Conservation (phyloP, 106 monocot species). For the Agapanthus africanus region DNA sequence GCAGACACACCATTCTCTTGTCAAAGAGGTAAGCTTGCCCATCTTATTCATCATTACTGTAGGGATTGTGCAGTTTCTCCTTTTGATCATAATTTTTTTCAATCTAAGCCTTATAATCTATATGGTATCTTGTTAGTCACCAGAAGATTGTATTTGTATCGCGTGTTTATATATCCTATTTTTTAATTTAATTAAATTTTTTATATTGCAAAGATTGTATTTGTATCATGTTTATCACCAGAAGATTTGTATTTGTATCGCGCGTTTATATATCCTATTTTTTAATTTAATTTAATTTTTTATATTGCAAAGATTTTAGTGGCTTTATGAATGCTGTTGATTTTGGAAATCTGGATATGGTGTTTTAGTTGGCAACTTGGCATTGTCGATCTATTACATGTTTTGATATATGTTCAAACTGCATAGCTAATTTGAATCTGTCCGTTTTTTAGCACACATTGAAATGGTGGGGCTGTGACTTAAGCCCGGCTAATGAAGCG, state of each 20-base stretch:
- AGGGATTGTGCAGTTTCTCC: neutral
- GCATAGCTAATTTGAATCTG: neutral
- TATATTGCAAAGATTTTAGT: too few relatives aligned
- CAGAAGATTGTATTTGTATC: neutral
- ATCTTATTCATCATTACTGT: neutral
- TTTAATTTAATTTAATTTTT: too few relatives aligned
- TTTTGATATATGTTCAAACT: too few relatives aligned
- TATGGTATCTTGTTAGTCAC: constrained; percentile 4
- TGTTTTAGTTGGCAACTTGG: neutral
- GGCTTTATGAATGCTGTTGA: neutral
- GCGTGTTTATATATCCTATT: too few relatives aligned
- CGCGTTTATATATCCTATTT: too few relatives aligned
- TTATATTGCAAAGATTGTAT: too few relatives aligned
- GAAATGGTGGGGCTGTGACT: too few relatives aligned
- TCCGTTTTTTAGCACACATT: neutral
- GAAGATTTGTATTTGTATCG: too few relatives aligned
- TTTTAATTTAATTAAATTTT: too few relatives aligned
- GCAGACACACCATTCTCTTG: constrained; percentile 31
- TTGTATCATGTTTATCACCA: neutral
- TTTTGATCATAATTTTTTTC: neutral
- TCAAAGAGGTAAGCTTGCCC: constrained; percentile 55
- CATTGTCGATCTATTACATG: neutral
- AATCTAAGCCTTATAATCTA: neutral
- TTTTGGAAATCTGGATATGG: neutral
- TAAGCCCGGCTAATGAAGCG: too few relatives aligned